A percentile compares a stretch with the other conserved stretches of the same genome.
phyloP scores from a whole-genome alignment of 257 asterid species.

The Solanum tarijense region DNA sequence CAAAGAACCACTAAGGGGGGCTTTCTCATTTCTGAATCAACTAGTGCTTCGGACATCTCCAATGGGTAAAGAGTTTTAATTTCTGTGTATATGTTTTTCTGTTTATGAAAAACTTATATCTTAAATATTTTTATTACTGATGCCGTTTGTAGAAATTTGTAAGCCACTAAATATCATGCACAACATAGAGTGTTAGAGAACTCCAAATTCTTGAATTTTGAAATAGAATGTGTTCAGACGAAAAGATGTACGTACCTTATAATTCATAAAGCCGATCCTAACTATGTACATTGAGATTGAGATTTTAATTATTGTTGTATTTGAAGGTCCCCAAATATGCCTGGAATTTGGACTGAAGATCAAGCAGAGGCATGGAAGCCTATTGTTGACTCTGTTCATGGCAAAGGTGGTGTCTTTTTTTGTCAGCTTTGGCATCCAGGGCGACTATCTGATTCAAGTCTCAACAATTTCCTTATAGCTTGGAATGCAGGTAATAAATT shows the following conservation, averaged over 20 bases:
- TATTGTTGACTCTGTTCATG: neutral
- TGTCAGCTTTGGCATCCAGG: slow-evolving; percentile 2
- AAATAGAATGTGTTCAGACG: neutral
- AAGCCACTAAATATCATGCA: neutral
- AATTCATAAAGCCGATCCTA: neutral
- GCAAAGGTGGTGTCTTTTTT: neutral
- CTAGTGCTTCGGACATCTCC: neutral
- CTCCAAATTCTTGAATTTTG: neutral
- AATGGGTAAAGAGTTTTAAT: neutral
- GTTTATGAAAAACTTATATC: neutral
- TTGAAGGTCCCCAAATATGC: neutral
- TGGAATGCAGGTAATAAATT: neutral
- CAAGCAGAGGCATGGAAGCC: neutral
- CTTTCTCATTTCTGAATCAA: neutral
- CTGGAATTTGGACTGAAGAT: neutral
- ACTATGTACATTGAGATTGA: neutral
- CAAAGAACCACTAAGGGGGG: neutral
- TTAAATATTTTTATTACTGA: neutral
- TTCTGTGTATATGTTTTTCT: neutral
- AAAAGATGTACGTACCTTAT: neutral
- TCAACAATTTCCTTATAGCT: neutral
- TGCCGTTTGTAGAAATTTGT: neutral
- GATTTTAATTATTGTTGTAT: neutral
- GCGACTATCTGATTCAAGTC: neutral
- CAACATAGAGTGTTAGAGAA: neutral